Evolutionary conservation across 805 yeast genomes (phyloP), one percentile per base, ranked within the genome.

Genomic region (Cyberlindnera petersonii): DNA sequence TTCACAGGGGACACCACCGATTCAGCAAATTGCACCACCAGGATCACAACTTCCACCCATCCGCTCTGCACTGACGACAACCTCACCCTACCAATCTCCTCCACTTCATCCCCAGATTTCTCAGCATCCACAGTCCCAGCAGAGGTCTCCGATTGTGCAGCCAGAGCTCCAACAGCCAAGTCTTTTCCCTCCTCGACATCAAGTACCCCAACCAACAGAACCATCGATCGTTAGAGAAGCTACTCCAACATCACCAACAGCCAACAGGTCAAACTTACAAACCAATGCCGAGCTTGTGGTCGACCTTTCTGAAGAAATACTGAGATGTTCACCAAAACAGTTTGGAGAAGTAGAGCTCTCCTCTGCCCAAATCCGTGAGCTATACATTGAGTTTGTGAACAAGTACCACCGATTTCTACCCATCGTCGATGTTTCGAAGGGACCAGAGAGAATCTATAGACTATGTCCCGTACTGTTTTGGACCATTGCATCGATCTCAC

Each of bases 391-490:
- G 57, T 91, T 79, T 57, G 82, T 79, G 4, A 63, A 68, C n/a
- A 69, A 76, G 44, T 91, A 93, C 55, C 97, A 91, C 59, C 84
- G 86, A 1, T 79, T 84, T 35, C 58, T 93, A 33, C 98, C 98
- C 0, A 84, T 91, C 1, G 93, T 91, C 3, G 95, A 91, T 56
- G 73, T 91, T 3, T 47, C 67, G 6, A 75, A 74, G 44, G 96
- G 96, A 9, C 93, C 95, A 1, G 97, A 88, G 50, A 66, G 78
- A 33, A 72, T 89, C 8, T 86, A 84, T 58, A 63, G 77, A 42
- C 68, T 85, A 14, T 87, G 96, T 42, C 96, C 97, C 0, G 82
- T 91, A 3, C 65, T 91, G 15, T 91, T 91, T 55, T 91, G 98
- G 98, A 89, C 91, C 0, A 80, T 91, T 13, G 80, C 89, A 77